phyloP scores from a whole-genome alignment of 2,329 filamentous ascomycete species.

The Pseudopyrenochaeta lycopersici region DNA sequence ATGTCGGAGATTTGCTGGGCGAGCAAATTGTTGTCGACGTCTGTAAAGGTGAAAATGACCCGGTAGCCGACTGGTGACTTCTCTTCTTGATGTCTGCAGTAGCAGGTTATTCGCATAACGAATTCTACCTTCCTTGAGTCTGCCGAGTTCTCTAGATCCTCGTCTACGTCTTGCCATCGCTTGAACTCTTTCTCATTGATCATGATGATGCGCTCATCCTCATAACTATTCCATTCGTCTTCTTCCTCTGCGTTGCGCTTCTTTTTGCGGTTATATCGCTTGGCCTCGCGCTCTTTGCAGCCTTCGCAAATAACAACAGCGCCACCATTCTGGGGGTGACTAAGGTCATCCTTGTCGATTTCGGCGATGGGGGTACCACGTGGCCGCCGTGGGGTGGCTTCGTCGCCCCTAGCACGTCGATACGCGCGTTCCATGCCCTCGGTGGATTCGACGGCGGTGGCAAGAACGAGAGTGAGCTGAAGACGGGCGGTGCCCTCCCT shows the following conservation, averaged over 20 bases:
- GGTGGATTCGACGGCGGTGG: constrained; percentile 84
- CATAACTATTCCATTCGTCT: constrained; percentile 72
- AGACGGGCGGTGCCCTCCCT: constrained; percentile 55
- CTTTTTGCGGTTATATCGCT: constrained; percentile 91
- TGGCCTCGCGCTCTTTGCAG: constrained; percentile 92
- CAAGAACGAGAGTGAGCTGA: constrained; percentile 73
- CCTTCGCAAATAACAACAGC: constrained; percentile 90
- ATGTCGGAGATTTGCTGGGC: constrained; percentile 78
- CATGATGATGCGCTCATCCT: constrained; percentile 55
- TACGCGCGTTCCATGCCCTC: constrained; percentile 74
- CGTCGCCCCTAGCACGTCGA: constrained; percentile 61
- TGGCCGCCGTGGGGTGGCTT: constrained; percentile 47
- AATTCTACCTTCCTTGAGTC: constrained; percentile 78
- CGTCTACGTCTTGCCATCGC: constrained; percentile 39
- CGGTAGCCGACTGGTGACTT: constrained; percentile 79
- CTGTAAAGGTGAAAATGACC: constrained; percentile 94
- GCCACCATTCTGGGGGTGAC: constrained; percentile 85
- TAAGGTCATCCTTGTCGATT: constrained; percentile 68
- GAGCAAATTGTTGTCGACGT: constrained; percentile 77
- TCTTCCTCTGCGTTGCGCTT: constrained; percentile 89
- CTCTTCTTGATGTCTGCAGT: constrained; percentile 93
- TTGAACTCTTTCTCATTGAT: constrained; percentile 51
- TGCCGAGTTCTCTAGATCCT: constrained; percentile 25
- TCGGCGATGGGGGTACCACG: constrained; percentile 52
- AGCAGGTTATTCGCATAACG: constrained; percentile 96